Percentiles rank a stretch among this genome's conserved stretches.
Evolutionary conservation across 495 filamentous ascomycete genomes (phyloP).

Genomic region (Acidiella bohemica): DNA sequence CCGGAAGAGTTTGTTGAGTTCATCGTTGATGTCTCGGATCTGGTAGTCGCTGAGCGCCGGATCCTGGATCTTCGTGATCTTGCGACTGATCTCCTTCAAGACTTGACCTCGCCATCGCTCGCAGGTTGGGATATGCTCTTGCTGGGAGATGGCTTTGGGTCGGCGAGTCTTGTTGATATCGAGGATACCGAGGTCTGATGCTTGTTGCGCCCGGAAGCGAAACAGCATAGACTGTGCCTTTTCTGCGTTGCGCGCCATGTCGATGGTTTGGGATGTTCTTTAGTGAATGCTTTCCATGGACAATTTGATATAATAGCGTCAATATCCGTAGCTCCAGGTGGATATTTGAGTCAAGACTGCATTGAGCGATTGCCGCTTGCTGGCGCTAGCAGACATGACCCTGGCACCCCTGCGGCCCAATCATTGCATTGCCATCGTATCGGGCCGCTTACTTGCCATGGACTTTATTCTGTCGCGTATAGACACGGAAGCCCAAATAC

Average conservation of each 20-base stretch:
- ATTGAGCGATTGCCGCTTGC: too few relatives aligned
- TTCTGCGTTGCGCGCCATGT: slow-evolving; percentile 72
- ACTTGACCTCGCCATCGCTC: slow-evolving; percentile 99
- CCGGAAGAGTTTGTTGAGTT: slow-evolving; percentile 97
- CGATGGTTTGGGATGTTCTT: too few relatives aligned
- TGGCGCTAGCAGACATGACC: too few relatives aligned
- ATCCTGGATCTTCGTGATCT: slow-evolving; percentile 92
- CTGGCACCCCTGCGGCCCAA: too few relatives aligned
- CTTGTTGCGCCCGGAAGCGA: slow-evolving; percentile 96
- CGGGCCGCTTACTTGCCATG: too few relatives aligned
- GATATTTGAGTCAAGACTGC: too few relatives aligned
- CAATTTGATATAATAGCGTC: too few relatives aligned
- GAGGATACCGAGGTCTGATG: slow-evolving; percentile 89
- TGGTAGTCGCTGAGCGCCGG: slow-evolving; percentile 79
- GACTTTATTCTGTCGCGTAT: too few relatives aligned
- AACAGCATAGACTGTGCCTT: slow-evolving; percentile 99
- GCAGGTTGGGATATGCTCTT: slow-evolving; percentile 70
- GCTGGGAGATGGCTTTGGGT: slow-evolving; percentile 74
- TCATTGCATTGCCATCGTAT: too few relatives aligned
- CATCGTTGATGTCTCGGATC: slow-evolving; percentile 95
- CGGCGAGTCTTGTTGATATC: slow-evolving; percentile 81
- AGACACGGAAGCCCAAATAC: too few relatives aligned
- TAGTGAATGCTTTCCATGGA: too few relatives aligned
- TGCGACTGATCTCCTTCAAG: slow-evolving; percentile 91
- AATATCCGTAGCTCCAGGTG: too few relatives aligned